phyloP scores from a whole-genome alignment of 2,329 filamentous ascomycete genomes.

The Aurifilum marmelostoma region DNA sequence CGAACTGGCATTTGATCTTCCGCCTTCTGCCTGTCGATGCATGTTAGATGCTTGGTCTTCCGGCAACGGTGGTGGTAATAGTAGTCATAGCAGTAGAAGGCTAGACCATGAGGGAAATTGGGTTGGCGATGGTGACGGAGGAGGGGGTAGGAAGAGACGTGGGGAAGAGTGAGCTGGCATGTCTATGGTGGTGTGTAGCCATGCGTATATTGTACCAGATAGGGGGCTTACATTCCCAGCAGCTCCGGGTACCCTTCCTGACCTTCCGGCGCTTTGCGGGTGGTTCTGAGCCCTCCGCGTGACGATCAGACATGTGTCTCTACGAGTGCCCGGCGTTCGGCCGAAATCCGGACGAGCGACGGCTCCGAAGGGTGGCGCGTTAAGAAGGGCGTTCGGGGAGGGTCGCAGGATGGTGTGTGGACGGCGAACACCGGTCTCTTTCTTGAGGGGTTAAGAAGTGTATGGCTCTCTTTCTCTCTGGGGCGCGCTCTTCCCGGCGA shows the following conservation, averaged over 20 bases:
- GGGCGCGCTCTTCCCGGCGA: not conserved
- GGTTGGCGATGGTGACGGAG: not conserved
- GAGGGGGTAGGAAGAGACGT: conserved; percentile 2
- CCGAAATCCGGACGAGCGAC: conserved; percentile 26
- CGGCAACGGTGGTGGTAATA: too few relatives aligned
- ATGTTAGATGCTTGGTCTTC: conserved; percentile 5
- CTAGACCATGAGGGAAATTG: too few relatives aligned
- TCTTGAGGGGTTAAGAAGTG: not conserved
- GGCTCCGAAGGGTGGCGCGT: not conserved
- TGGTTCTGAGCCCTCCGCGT: conserved; percentile 23
- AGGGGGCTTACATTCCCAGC: conserved; percentile 54
- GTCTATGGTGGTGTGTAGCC: not conserved
- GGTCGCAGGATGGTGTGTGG: not conserved
- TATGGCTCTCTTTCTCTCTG: not conserved
- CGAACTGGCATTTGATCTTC: conserved; percentile 53
- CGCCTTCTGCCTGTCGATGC: conserved; percentile 43
- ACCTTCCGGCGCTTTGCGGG: conserved; percentile 46
- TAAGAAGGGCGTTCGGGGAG: not conserved
- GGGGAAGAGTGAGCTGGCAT: too few relatives aligned
- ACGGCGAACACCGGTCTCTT: not conserved
- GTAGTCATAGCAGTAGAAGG: not conserved
- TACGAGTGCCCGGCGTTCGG: conserved; percentile 18
- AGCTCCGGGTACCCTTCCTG: conserved; percentile 58
- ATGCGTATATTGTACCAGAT: not conserved
- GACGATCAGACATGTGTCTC: conserved; percentile 20